These are phyloP conservation scores for Penicillium silybi DNA, from an alignment of 495 filamentous ascomycete species.

Conservation along the genomic window DNA sequence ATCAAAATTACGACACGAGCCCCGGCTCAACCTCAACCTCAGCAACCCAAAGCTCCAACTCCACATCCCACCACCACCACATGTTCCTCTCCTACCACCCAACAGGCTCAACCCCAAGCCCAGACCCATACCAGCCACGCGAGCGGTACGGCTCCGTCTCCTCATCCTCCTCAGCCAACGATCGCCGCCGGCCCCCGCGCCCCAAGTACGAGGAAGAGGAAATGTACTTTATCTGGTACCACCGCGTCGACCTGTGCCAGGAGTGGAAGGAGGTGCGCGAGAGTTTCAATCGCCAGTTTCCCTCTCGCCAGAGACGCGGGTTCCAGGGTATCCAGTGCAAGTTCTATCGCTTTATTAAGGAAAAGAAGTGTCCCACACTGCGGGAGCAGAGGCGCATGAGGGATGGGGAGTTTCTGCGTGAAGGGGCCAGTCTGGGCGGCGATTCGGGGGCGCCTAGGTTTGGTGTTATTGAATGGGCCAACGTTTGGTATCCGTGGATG, in stretches of 20 bases:
- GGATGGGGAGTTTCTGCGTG: slow-evolving; percentile 42
- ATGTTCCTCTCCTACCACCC: slow-evolving; percentile 24
- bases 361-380: slow-evolving; percentile 44
- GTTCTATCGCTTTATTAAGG: slow-evolving; percentile 51
- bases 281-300: slow-evolving; percentile 48
- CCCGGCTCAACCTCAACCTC: slow-evolving; percentile 18
- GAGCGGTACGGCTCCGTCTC: slow-evolving; percentile 44
- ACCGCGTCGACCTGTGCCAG: slow-evolving; percentile 49
- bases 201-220: slow-evolving; percentile 52
- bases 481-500: slow-evolving; percentile 46
- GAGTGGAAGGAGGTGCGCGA: slow-evolving; percentile 50
- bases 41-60: slow-evolving; percentile 12
- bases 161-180: slow-evolving; percentile 40
- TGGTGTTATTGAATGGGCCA: slow-evolving; percentile 37
- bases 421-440: slow-evolving; percentile 11
- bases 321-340: slow-evolving; percentile 54
- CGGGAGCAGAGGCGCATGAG: slow-evolving; percentile 44
- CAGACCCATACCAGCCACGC: slow-evolving; percentile 33
- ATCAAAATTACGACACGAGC: slow-evolving; percentile 19
- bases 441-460: slow-evolving; percentile 25
- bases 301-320: slow-evolving; percentile 38
- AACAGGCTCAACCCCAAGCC: slow-evolving; percentile 28
- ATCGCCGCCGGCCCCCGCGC: slow-evolving; percentile 42
- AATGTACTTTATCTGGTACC: slow-evolving; percentile 55
- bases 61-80: slow-evolving; percentile 12